Evolutionary conservation across 2,329 filamentous ascomycete species (phyloP).

Genomic region (Ceratocystis harringtonii): DNA sequence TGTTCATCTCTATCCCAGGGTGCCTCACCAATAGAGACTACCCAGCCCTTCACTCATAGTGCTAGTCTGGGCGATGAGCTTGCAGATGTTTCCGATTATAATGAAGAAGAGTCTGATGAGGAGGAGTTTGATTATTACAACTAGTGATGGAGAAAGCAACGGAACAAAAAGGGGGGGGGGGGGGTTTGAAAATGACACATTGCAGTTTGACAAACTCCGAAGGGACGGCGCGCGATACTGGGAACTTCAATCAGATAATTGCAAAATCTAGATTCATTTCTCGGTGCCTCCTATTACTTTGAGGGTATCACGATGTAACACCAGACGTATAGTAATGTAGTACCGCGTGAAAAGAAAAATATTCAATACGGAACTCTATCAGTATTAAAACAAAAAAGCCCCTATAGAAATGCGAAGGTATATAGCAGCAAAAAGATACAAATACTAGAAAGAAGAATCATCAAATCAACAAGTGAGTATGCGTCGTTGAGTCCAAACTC

Average conservation of each 20-base stretch:
- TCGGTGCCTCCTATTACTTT: too few species aligned
- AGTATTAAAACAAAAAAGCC: conserved; percentile 1
- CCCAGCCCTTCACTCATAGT: not conserved
- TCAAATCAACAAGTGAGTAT: conserved; percentile 7
- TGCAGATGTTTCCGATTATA: not conserved
- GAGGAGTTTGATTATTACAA: not conserved
- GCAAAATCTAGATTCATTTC: too few species aligned
- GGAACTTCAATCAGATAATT: too few species aligned
- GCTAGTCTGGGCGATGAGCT: not conserved
- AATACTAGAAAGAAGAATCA: not conserved
- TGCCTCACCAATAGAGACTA: not conserved
- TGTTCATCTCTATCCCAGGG: not conserved
- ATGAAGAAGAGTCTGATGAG: not conserved
- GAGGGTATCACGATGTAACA: too few species aligned
- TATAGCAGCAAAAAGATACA: not conserved
- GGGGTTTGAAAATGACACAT: too few species aligned
- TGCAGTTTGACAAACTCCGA: too few species aligned
- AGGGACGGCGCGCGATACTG: too few species aligned
- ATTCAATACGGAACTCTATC: not conserved
- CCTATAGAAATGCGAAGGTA: not conserved
- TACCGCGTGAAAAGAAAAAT: not conserved
- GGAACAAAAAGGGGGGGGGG: not conserved
- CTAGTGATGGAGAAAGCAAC: not conserved
- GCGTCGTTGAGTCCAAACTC: conserved; percentile 13
- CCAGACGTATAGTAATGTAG: too few species aligned